Evolutionary conservation across 371 early-diverging fungal species (phyloP).

Genomic region (Zancudomyces culisetae): DNA sequence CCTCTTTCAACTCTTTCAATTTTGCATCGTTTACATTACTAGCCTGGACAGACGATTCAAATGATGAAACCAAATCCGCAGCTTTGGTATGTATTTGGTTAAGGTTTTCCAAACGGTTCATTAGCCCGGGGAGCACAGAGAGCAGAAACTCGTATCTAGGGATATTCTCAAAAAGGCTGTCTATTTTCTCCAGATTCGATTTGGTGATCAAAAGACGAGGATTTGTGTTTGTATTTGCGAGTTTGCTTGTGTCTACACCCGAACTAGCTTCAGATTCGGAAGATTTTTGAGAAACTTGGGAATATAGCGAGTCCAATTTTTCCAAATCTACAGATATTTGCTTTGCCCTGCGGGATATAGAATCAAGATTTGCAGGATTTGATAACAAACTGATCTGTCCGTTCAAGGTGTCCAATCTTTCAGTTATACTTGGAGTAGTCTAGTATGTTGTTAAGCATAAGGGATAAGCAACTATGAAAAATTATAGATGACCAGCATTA

Average conservation of each 20-base stretch:
- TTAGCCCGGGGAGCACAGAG: neutral
- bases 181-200: slow-evolving; percentile 1
- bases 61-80: neutral
- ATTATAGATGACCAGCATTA: neutral
- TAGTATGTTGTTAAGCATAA: neutral
- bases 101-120: neutral
- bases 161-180: neutral
- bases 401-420: neutral
- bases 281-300: neutral
- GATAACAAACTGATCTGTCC: neutral
- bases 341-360: neutral
- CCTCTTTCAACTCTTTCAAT: neutral
- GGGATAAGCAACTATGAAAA: neutral
- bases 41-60: neutral
- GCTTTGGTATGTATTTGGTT: neutral
- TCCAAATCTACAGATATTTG: neutral
- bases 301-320: neutral
- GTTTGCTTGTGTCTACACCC: neutral
- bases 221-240: neutral
- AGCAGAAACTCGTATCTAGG: neutral
- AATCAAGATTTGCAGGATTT: slow-evolving; percentile 1
- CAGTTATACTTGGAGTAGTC: neutral
- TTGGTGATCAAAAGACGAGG: neutral
- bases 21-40: neutral
- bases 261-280: neutral